phyloP scores from a whole-genome alignment of 495 filamentous ascomycete genomes.

The Pyronema domesticum region DNA sequence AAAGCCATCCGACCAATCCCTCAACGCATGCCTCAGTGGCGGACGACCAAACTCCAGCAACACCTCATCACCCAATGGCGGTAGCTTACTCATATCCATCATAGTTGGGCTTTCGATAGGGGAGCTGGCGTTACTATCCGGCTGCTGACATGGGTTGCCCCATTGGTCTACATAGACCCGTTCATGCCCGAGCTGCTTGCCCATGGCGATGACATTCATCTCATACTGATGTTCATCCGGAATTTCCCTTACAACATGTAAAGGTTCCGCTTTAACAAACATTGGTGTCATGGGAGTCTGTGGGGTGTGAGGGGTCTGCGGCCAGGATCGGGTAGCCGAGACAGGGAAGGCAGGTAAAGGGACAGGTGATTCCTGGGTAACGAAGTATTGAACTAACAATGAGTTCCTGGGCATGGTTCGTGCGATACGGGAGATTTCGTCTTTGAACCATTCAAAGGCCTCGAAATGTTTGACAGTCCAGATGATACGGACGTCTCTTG shows the following conservation, averaged over 20 bases:
- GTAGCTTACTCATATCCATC: slow-evolving; percentile 10
- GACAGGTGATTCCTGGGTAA: slow-evolving; percentile 38
- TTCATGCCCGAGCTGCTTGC: slow-evolving; percentile 9
- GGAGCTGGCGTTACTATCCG: slow-evolving; percentile 1
- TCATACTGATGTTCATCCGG: slow-evolving; percentile 36
- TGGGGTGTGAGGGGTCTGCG: slow-evolving; percentile 5
- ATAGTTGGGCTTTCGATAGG: slow-evolving; percentile 2
- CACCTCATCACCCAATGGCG: slow-evolving; percentile 29
- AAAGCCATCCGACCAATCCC: slow-evolving; percentile 58
- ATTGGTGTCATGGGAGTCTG: slow-evolving; percentile 15
- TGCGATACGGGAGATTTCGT: slow-evolving; percentile 73
- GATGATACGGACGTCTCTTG: slow-evolving; percentile 70
- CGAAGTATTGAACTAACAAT: slow-evolving; percentile 84
- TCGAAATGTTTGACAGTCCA: slow-evolving; percentile 76
- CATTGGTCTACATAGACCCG: neutral
- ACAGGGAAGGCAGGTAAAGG: slow-evolving; percentile 17
- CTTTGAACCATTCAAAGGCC: slow-evolving; percentile 95
- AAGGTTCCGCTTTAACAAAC: slow-evolving; percentile 8
- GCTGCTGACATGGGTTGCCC: neutral
- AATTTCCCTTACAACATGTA: slow-evolving; percentile 17
- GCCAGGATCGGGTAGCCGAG: slow-evolving; percentile 24
- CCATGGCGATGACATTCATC: slow-evolving; percentile 9
- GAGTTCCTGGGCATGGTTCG: slow-evolving; percentile 66
- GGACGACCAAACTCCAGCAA: slow-evolving; percentile 86
- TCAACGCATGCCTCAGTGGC: slow-evolving; percentile 66